Percentiles rank a stretch among this genome's conserved stretches.
Evolutionary conservation across 768 basidiomycete species (phyloP).

Genomic region (Russula abietina): DNA sequence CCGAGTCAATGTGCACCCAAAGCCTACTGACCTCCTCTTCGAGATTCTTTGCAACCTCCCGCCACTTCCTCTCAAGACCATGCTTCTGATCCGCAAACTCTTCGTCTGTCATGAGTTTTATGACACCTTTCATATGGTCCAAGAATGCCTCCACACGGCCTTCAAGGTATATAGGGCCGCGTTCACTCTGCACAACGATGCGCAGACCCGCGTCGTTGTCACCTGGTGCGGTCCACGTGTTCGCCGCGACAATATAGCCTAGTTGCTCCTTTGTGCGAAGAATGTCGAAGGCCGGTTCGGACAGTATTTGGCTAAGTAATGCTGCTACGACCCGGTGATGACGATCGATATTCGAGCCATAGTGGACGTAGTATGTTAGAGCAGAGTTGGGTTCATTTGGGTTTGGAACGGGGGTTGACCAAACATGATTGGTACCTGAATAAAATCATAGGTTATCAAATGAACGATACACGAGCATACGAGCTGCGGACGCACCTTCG

Average conservation of each 20-base stretch:
- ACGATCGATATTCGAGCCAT: constrained; percentile 63
- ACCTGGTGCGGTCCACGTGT: constrained; percentile 52
- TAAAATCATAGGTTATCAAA: constrained; percentile 4
- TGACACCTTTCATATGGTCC: constrained; percentile 56
- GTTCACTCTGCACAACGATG: constrained; percentile 86
- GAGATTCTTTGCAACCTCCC: constrained; percentile 85
- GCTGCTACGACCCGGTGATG: constrained; percentile 57
- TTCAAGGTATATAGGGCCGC: constrained; percentile 73
- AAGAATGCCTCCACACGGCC: constrained; percentile 85
- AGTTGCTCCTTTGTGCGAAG: constrained; percentile 93
- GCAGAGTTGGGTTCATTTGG: constrained; percentile 82
- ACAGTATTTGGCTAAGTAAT: constrained; percentile 75
- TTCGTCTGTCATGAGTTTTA: constrained; percentile 62
- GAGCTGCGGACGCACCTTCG: constrained; percentile 40
- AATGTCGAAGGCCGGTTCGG: constrained; percentile 88
- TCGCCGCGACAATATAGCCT: constrained; percentile 81
- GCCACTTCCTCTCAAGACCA: constrained; percentile 73
- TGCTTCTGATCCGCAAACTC: constrained; percentile 76
- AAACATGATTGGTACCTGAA: constrained; percentile 65
- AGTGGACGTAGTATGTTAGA: constrained; percentile 77
- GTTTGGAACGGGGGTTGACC: constrained; percentile 66
- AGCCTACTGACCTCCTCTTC: constrained; percentile 69
- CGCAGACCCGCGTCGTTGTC: constrained; percentile 69
- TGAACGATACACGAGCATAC: background rate
- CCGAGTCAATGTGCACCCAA: constrained; percentile 64